Conservation (phyloP, 1,284 basidiomycete species). For the Kwoniella shivajii region DNA sequence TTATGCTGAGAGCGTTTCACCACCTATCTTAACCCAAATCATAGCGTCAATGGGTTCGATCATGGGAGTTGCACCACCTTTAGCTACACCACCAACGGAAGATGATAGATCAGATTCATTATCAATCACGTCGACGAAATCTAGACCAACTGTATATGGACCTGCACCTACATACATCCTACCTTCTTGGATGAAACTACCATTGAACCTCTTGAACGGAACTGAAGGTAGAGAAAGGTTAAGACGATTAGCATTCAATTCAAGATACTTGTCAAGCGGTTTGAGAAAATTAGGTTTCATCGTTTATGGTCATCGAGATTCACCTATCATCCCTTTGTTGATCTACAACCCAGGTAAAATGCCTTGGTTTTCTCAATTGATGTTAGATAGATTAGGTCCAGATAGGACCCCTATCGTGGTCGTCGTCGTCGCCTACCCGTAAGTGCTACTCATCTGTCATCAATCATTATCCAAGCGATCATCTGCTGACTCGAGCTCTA, state of each 20-base stretch:
- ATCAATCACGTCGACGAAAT: conserved; percentile 31
- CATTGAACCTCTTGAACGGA: conserved; percentile 71
- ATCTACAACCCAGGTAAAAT: conserved; percentile 95
- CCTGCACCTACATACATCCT: conserved; percentile 65
- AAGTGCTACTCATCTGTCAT: conserved; percentile 27
- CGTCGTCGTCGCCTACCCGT: conserved; percentile 82
- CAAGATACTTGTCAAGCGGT: conserved; percentile 84
- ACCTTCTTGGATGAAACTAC: conserved; percentile 72
- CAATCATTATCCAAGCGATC: neutral
- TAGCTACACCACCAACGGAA: conserved; percentile 41
- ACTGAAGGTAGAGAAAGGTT: conserved; percentile 80
- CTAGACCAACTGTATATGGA: conserved; percentile 56
- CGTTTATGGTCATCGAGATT: conserved; percentile 87
- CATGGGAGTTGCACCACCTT: conserved; percentile 76
- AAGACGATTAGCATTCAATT: conserved; percentile 90
- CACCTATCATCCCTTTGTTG: conserved; percentile 90
- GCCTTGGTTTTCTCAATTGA: conserved; percentile 83
- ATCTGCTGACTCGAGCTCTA: neutral
- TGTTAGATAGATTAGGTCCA: conserved; percentile 71
- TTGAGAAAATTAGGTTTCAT: conserved; percentile 95
- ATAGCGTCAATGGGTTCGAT: conserved; percentile 92
- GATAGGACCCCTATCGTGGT: conserved; percentile 68
- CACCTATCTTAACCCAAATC: conserved; percentile 88
- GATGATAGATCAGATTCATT: conserved; percentile 56
- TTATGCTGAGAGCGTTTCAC: conserved; percentile 90